A percentile compares a stretch with the other conserved stretches of the same genome.
Conservation (phyloP, 108 stramenopile species). For the Nannochloropsis granulata region DNA sequence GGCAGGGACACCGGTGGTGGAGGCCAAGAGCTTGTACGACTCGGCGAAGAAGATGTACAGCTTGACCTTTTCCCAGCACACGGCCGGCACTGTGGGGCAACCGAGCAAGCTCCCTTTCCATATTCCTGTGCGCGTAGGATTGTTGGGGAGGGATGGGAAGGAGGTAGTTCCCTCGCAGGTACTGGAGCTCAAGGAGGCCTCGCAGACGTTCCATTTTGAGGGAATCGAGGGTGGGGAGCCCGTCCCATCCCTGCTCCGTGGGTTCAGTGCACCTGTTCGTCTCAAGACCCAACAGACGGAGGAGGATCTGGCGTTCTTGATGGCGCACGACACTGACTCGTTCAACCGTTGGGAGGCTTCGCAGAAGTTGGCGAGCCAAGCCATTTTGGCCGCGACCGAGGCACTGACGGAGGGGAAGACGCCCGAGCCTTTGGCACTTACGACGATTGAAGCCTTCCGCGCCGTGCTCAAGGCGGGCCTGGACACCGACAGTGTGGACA, state of each 20-base stretch:
- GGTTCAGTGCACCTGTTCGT: constrained; percentile 85
- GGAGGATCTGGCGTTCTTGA: constrained; percentile 58
- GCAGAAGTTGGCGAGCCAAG: constrained; percentile 40
- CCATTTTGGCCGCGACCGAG: not conserved
- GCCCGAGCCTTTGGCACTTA: not conserved
- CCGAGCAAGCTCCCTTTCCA: constrained; percentile 52
- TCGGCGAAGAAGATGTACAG: constrained; percentile 32
- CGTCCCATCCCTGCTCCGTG: constrained; percentile 69
- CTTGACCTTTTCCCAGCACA: constrained; percentile 46
- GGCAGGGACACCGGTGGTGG: constrained; percentile 78
- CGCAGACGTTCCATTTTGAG: constrained; percentile 66
- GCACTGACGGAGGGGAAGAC: not conserved
- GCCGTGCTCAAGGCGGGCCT: constrained; percentile 2
- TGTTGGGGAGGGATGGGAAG: constrained; percentile 54
- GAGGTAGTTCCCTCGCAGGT: constrained; percentile 59
- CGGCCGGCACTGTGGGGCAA: constrained; percentile 35
- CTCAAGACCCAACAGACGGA: constrained; percentile 45
- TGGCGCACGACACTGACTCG: constrained; percentile 68
- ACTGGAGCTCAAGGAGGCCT: constrained; percentile 59
- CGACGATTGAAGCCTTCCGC: not conserved
- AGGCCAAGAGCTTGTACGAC: constrained; percentile 46
- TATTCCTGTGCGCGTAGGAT: constrained; percentile 79
- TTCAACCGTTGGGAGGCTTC: constrained; percentile 84
- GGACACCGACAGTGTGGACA: constrained; percentile 30
- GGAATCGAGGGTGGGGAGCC: constrained; percentile 39